phyloP scores from a whole-genome alignment of 371 early-diverging fungal genomes.

The Haplosporangium sp. region DNA sequence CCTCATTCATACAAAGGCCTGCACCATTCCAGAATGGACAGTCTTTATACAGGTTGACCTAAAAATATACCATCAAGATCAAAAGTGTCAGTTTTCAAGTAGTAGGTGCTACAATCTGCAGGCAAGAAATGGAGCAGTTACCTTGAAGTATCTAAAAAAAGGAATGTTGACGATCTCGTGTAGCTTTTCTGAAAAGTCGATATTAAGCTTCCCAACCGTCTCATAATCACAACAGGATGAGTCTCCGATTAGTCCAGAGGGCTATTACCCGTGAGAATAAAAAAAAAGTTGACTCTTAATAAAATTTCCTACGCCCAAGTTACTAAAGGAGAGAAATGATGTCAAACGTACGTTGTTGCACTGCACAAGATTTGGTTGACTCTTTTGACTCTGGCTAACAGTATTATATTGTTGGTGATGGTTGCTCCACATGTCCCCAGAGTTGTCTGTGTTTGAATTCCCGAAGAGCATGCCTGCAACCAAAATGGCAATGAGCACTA shows the following conservation, averaged over 20 bases:
- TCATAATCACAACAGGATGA: conserved; percentile 84
- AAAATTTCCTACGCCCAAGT: too few relatives aligned
- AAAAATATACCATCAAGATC: neutral
- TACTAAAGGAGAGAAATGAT: neutral
- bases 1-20: conserved; percentile 84
- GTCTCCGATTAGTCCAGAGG: conserved; percentile 80
- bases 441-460: conserved; percentile 11
- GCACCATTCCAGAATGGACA: conserved; percentile 95
- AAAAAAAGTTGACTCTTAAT: too few relatives aligned
- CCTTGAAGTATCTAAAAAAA: conserved; percentile 92
- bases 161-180: conserved; percentile 81
- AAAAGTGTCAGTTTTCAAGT: neutral
- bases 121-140: conserved; percentile 21
- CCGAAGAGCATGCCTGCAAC: conserved; percentile 38
- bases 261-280: conserved; percentile 56
- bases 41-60: conserved; percentile 90
- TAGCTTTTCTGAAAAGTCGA: conserved; percentile 71
- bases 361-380: conserved; percentile 11
- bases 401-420: neutral
- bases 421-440: neutral
- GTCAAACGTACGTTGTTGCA: conserved; percentile 35
- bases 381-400: neutral
- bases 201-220: conserved; percentile 81
- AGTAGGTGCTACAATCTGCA: neutral
- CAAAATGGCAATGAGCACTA: conserved; percentile 40